Base-by-base conservation (phyloP, 179 eudicot species). In the Beta macrorhiza region DNA sequence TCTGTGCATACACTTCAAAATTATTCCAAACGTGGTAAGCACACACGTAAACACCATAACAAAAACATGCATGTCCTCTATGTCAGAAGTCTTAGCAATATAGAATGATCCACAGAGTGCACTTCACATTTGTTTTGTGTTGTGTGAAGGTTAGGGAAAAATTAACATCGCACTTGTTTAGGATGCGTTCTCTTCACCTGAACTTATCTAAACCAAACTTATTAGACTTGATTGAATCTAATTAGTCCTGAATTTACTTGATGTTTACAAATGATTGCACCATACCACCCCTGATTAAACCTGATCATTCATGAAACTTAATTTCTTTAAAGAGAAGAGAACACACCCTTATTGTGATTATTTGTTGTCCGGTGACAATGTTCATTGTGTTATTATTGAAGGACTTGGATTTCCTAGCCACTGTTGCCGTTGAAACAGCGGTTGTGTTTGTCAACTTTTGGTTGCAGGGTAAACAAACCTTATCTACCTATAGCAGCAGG, bases 401-500 rank as follows among this genome's bases (percentile, higher is more conserved):
- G 7, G 64, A 19, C 9, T 29, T 25, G 8, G 75, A 19, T 32
- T 61, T 80, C 76, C 11, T 45, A 52, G 67, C 15, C 72, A 55
- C 56, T 76, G 74, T 45, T 69, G 25, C 44, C 3, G 5, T 25
- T 49, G 42, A 72, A 72, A 61, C 57, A 42, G 44, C 64, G 20
- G 37, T 80, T 69, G 70, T 25, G 32, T 29, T 65, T 81, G 74
- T 52, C 17, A 10, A 45, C 1, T 45, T 78, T 74, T 56, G 55
- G 80, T 85, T 83, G 84, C 92, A 96, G 99, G 93, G 98, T 96
- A 78, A 96, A 96, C 89, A 96, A 96, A 82, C 99, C 99, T 29
- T 96, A 94, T 87, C 87, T 96, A 87, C 99, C 99, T 20, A 92
- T 96, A 85, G 99, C 99, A 75, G 97, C 99, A 20, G 99, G 99